Conservation (phyloP, 2,329 filamentous ascomycete genomes). For the Ophiostoma australiae region DNA sequence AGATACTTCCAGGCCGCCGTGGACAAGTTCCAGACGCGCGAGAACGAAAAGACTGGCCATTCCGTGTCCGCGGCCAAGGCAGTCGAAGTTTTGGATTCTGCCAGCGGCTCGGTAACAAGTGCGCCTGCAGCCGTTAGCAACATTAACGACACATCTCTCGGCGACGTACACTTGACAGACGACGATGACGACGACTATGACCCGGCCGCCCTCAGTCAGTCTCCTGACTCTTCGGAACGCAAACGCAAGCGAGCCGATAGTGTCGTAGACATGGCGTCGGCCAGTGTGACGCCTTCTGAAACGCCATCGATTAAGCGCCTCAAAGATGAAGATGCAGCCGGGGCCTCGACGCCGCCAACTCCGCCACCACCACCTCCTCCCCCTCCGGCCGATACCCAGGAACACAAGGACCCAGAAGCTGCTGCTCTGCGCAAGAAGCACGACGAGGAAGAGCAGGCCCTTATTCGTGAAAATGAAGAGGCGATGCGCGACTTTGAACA, state of each 20-base stretch:
- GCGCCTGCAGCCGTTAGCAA: neutral
- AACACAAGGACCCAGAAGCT: conserved; percentile 17
- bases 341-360: conserved; percentile 41
- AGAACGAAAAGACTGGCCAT: conserved; percentile 56
- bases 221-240: conserved; percentile 47
- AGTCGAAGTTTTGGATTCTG: neutral
- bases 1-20: conserved; percentile 85
- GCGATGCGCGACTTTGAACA: conserved; percentile 36
- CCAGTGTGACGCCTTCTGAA: conserved; percentile 47
- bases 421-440: conserved; percentile 40
- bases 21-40: conserved; percentile 63
- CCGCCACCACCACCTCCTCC: conserved; percentile 29
- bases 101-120: neutral
- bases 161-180: conserved; percentile 34
- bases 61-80: neutral
- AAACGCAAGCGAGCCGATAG: conserved; percentile 61
- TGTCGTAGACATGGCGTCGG: conserved; percentile 34
- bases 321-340: conserved; percentile 42
- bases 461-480: conserved; percentile 38
- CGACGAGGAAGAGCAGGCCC: conserved; percentile 38
- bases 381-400: neutral
- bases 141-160: neutral
- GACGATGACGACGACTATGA: conserved; percentile 34
- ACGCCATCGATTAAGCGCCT: conserved; percentile 52
- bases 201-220: conserved; percentile 29